Evolutionary conservation across 306 rosid species (phyloP).

Genomic region (Quercus engelmannii): DNA sequence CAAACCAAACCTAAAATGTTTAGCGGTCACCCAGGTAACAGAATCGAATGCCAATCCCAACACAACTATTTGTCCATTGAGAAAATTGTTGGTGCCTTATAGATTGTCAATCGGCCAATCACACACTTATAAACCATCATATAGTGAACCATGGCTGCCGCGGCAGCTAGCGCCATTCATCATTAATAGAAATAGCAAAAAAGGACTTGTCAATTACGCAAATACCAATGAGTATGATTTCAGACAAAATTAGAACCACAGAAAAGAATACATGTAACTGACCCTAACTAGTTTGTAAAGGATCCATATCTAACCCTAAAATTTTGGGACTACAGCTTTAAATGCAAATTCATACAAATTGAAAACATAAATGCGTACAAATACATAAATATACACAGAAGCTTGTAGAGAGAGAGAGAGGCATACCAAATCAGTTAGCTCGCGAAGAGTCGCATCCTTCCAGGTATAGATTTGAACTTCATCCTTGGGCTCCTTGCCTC

Average conservation of each 20-base stretch:
- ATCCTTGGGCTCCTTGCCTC: slow-evolving; percentile 94
- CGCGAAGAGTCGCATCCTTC: slow-evolving; percentile 96
- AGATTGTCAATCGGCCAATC: not conserved
- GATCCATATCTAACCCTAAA: no score
- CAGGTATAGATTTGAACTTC: slow-evolving; percentile 98
- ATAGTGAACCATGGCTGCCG: not conserved
- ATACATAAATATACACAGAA: not conserved
- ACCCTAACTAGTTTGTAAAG: no score
- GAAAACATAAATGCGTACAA: not conserved
- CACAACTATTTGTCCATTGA: not conserved
- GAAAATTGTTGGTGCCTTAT: not conserved
- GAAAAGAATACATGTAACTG: no score
- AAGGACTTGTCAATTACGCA: no score
- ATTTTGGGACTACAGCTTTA: not conserved
- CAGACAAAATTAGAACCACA: no score
- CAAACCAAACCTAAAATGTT: not conserved
- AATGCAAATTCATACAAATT: not conserved
- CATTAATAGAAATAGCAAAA: no score
- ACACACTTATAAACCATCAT: not conserved
- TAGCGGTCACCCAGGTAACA: not conserved
- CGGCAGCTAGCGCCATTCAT: not conserved
- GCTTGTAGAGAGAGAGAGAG: not conserved
- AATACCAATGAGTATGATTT: no score
- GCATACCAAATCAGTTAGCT: slow-evolving; percentile 84
- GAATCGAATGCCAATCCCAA: not conserved